Conservation (phyloP, 495 filamentous ascomycete genomes). For the Parmelia sp. region DNA sequence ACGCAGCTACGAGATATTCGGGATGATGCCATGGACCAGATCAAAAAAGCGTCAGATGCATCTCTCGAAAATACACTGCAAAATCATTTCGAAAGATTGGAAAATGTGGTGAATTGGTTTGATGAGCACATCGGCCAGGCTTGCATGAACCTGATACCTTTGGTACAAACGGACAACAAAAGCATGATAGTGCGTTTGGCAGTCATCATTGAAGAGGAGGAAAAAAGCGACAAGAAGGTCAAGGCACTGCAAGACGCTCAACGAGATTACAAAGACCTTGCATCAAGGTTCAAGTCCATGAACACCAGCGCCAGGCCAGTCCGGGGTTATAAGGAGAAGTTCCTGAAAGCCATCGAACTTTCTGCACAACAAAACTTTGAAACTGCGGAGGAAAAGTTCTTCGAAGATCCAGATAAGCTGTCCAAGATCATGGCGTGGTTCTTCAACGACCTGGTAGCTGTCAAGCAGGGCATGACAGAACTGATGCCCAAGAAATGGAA, state of each 20-base stretch:
- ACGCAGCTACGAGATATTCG: slow-evolving; percentile 87
- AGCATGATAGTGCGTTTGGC: slow-evolving; percentile 87
- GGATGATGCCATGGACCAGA: slow-evolving; percentile 94
- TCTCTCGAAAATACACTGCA: slow-evolving; percentile 72
- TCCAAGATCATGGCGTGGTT: slow-evolving; percentile 88
- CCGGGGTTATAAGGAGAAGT: slow-evolving; percentile 96
- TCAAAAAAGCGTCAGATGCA: slow-evolving; percentile 62
- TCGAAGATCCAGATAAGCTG: slow-evolving; percentile 72
- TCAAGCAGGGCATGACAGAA: slow-evolving; percentile 79
- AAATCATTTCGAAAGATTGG: slow-evolving; percentile 82
- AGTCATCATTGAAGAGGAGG: slow-evolving; percentile 87
- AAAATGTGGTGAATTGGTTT: slow-evolving; percentile 84
- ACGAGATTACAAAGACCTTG: slow-evolving; percentile 90
- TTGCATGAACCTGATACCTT: slow-evolving; percentile 80
- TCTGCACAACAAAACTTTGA: slow-evolving; percentile 68
- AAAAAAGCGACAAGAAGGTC: slow-evolving; percentile 88
- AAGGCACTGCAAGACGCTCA: slow-evolving; percentile 87
- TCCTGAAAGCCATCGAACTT: slow-evolving; percentile 70
- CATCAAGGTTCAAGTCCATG: slow-evolving; percentile 87
- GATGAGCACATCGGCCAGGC: slow-evolving; percentile 88
- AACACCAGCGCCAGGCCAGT: slow-evolving; percentile 82
- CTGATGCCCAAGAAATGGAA: slow-evolving; percentile 97
- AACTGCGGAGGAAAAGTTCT: slow-evolving; percentile 65
- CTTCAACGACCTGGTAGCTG: slow-evolving; percentile 92
- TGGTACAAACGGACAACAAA: slow-evolving; percentile 76